A percentile compares a stretch with the other conserved stretches of the same genome.
Evolutionary conservation across 495 filamentous ascomycete genomes (phyloP).

Genomic region (Aspergillus sparsus): DNA sequence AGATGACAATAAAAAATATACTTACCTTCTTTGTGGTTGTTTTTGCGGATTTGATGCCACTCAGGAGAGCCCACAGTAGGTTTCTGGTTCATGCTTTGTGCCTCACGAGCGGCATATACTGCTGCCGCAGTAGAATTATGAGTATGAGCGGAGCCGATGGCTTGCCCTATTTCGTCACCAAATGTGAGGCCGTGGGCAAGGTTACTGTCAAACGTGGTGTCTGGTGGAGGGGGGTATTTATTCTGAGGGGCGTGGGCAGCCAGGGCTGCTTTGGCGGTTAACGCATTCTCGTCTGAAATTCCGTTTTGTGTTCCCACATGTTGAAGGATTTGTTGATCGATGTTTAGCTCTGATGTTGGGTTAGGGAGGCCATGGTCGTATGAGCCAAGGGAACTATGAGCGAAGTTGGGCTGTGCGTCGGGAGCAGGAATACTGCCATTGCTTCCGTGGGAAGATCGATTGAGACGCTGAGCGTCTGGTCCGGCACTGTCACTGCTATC

Average conservation of each 20-base stretch:
- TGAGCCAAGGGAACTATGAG: conserved; percentile 38
- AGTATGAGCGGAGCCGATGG: conserved; percentile 39
- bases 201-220: conserved; percentile 46
- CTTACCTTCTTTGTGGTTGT: conserved; percentile 98
- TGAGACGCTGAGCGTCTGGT: conserved; percentile 45
- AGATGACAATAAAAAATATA: conserved; percentile 2
- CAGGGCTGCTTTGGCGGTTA: conserved; percentile 51
- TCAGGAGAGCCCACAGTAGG: conserved; percentile 93
- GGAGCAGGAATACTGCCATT: conserved; percentile 45
- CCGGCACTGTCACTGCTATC: conserved; percentile 46
- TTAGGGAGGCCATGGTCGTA: conserved; percentile 46
- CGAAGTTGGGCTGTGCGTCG: conserved; percentile 44
- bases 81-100: conserved; percentile 59
- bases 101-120: conserved; percentile 50
- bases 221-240: conserved; percentile 49
- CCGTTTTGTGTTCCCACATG: conserved; percentile 51
- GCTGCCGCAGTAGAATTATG: conserved; percentile 52
- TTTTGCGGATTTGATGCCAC: conserved; percentile 96
- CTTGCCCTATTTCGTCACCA: conserved; percentile 48
- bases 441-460: conserved; percentile 48
- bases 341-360: conserved; percentile 43
- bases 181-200: conserved; percentile 45
- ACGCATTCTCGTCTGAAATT: conserved; percentile 48
- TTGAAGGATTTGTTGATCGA: conserved; percentile 53
- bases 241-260: conserved; percentile 47